phyloP scores from a whole-genome alignment of 2,329 filamentous ascomycete species.

The Arachnomyces sp. region DNA sequence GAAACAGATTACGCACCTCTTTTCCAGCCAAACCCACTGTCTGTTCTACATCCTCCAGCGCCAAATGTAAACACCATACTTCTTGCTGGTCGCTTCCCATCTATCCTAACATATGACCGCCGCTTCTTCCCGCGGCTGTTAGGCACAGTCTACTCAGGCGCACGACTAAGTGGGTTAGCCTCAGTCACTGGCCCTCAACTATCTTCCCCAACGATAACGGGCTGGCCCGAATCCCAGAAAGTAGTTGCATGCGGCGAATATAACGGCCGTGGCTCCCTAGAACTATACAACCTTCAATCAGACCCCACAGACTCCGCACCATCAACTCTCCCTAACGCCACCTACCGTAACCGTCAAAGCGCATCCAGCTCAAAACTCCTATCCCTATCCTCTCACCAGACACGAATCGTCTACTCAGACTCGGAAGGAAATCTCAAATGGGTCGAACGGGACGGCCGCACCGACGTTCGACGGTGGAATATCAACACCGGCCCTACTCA shows the following conservation, averaged over 20 bases:
- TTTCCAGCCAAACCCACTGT: conserved; percentile 71
- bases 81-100: conserved; percentile 80
- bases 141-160: conserved; percentile 75
- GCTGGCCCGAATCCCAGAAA: conserved; percentile 51
- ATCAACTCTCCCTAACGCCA: conserved; percentile 19
- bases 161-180: conserved; percentile 63
- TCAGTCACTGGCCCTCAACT: conserved; percentile 53
- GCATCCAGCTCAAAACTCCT: conserved; percentile 73
- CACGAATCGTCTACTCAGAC: conserved; percentile 73
- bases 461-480: conserved; percentile 48
- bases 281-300: conserved; percentile 55
- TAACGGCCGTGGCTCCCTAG: conserved; percentile 80
- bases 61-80: conserved; percentile 69
- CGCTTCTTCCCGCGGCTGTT: conserved; percentile 72
- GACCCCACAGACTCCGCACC: conserved; percentile 11
- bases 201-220: conserved; percentile 30
- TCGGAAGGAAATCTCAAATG: conserved; percentile 78
- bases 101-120: conserved; percentile 80
- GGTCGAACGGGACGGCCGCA: conserved; percentile 73
- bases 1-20: conserved; percentile 56
- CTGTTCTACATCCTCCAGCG: conserved; percentile 66
- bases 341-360: conserved; percentile 72
- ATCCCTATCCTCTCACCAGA: conserved; percentile 72
- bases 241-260: conserved; percentile 82
- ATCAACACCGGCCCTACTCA: conserved; percentile 39